Evolutionary conservation across 2,329 filamentous ascomycete genomes (phyloP).

Genomic region (Fusarium chlamydosporum): DNA sequence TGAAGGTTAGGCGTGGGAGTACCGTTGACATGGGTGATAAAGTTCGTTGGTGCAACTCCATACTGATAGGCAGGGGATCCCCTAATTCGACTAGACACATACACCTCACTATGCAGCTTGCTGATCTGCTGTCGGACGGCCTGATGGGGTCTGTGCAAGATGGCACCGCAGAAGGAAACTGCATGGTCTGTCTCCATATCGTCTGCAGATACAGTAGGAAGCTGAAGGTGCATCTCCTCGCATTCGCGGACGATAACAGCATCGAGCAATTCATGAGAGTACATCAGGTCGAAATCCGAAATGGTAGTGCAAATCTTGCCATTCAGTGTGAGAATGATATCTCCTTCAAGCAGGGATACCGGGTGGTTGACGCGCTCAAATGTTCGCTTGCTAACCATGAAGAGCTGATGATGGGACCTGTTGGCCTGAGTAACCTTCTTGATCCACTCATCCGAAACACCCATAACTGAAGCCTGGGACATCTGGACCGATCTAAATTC

Average conservation of each 20-base stretch:
- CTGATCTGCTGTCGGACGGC: constrained; percentile 97
- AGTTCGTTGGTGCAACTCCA: constrained; percentile 94
- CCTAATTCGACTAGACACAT: constrained; percentile 88
- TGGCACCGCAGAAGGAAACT: constrained; percentile 94
- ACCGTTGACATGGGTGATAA: constrained; percentile 96
- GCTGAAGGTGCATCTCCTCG: constrained; percentile 79
- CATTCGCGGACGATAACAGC: constrained; percentile 90
- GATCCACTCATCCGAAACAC: constrained; percentile 96
- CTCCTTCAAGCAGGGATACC: constrained; percentile 83
- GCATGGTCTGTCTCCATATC: constrained; percentile 94
- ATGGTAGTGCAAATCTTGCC: constrained; percentile 93
- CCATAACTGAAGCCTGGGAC: constrained; percentile 97
- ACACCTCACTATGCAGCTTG: constrained; percentile 95
- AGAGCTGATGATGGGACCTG: constrained; percentile 92
- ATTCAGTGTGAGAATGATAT: constrained; percentile 92
- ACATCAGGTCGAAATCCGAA: constrained; percentile 96
- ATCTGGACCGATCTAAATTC: constrained; percentile 97
- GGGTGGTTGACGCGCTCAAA: constrained; percentile 69
- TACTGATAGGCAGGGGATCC: constrained; percentile 91
- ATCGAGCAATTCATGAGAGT: constrained; percentile 85
- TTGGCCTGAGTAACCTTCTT: constrained; percentile 89
- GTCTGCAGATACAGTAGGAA: constrained; percentile 88
- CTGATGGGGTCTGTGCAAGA: constrained; percentile 93
- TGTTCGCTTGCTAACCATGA: constrained; percentile 95
- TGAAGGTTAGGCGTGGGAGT: constrained; percentile 85